Conservation (phyloP, 2,329 filamentous ascomycete species). For the Fusarium duplospermum region DNA sequence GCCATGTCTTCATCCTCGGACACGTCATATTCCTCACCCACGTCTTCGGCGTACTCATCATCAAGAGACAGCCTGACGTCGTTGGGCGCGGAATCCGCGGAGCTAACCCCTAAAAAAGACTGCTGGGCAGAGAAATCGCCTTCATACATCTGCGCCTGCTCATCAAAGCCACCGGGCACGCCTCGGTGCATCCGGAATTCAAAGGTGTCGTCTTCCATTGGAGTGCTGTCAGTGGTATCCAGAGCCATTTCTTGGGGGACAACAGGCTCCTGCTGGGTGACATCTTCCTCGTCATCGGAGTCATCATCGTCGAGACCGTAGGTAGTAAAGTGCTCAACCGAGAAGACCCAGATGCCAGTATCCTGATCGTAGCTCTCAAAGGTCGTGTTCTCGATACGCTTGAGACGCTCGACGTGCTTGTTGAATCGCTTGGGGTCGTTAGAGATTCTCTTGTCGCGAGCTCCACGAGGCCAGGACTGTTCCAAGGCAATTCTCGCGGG, state of each 20-base stretch:
- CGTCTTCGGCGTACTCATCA: constrained; percentile 66
- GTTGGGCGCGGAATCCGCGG: constrained; percentile 81
- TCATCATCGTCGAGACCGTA: constrained; percentile 88
- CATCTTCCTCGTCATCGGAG: constrained; percentile 64
- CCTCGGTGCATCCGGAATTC: constrained; percentile 63
- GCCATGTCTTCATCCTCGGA: constrained; percentile 78
- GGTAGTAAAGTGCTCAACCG: constrained; percentile 95
- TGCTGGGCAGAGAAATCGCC: constrained; percentile 67
- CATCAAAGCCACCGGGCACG: constrained; percentile 85
- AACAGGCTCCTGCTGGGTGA: constrained; percentile 10
- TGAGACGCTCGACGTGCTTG: constrained; percentile 86
- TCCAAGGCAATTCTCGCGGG: constrained; percentile 88
- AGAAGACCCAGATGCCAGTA: constrained; percentile 90
- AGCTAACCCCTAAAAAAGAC: constrained; percentile 96
- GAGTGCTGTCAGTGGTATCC: constrained; percentile 39
- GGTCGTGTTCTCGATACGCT: constrained; percentile 80
- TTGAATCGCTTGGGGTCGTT: constrained; percentile 72
- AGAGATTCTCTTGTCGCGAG: constrained; percentile 65
- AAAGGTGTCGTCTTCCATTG: constrained; percentile 67
- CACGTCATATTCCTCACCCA: constrained; percentile 82
- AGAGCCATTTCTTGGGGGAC: constrained; percentile 38
- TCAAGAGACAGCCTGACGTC: constrained; percentile 69
- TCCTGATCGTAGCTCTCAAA: constrained; percentile 84
- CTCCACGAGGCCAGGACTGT: constrained; percentile 88
- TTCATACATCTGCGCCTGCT: constrained; percentile 65